Evolutionary conservation across 225 moss, liverwort and hornwort genomes (phyloP).

Genomic region (Neckera pumila): DNA sequence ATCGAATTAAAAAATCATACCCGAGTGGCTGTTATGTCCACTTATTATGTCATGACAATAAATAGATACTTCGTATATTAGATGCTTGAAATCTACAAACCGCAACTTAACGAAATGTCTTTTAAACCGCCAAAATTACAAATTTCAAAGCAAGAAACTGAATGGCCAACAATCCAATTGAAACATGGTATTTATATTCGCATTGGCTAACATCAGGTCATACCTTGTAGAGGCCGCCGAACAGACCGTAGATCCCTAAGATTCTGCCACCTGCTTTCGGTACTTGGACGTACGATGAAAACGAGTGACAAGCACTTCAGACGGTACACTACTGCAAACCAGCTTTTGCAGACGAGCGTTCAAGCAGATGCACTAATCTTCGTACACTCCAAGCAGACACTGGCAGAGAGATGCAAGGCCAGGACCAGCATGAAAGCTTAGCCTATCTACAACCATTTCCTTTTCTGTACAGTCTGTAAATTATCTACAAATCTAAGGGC

Average conservation of each 20-base stretch:
- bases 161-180: background rate
- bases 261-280: background rate
- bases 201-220: background rate
- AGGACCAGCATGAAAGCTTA: background rate
- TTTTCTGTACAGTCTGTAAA: constrained; percentile 8
- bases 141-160: background rate
- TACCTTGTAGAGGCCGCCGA: background rate
- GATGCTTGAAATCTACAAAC: background rate
- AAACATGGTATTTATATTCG: background rate
- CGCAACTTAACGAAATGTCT: background rate
- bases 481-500: background rate
- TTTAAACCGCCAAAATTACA: background rate
- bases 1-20: background rate
- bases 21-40: background rate
- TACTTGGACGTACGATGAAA: background rate
- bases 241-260: background rate
- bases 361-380: background rate
- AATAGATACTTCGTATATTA: background rate
- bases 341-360: background rate
- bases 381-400: background rate
- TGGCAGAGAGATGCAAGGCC: background rate
- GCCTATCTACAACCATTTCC: constrained; percentile 4
- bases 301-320: background rate
- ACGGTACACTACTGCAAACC: background rate
- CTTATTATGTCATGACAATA: background rate